Evolutionary conservation across 768 basidiomycete genomes (phyloP), one percentile per base, ranked within the genome.

Genomic region (Postia placenta): DNA sequence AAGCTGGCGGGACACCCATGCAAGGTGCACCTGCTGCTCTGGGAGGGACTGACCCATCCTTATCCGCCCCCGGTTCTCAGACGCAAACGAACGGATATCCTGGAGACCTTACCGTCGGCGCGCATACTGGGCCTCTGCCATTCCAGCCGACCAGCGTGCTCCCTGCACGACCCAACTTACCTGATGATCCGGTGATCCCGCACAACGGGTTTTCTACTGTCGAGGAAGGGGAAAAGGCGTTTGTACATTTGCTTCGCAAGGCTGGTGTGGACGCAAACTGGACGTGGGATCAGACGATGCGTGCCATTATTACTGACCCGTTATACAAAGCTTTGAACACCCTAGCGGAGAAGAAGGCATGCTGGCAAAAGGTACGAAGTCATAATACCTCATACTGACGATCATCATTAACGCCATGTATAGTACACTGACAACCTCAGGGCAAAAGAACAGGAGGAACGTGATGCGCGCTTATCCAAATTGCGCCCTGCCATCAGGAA

Each of bases 221-320:
- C 11, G 89, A 91, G 59, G 92, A 96, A 59, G 93, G 92, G 19
- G 93, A 96, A 66, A 88, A 89, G 62, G 96, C 94, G 11, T 99
- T 99, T 66, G 81, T 83, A 60, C 89, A 89, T 69, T 72, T 99
- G 49, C 69, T 99, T 57, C 78, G 85, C 58, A 92, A 91, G 69
- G 86, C 89, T 40, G 90, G 90, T 26, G 87, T 98, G 37, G 90
- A 92, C 67, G 83, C 87, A 39, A 84, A 78, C 55, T 97, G 91
- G 89, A 92, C 92, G 28, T 99, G 96, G 96, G 96, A 99, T 66
- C 84, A 90, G 70, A 92, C 93, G 45, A 96, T 98, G 90, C 80
- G 94, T 63, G 87, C 91, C 59, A 92, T 96, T 67, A 95, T 99
- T 68, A 97, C 92, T 59, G 95, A 98, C 73, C 95, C 96, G 38